Evolutionary conservation across 148 eudicot species (phyloP).

Genomic region (Spergularia bocconei): DNA sequence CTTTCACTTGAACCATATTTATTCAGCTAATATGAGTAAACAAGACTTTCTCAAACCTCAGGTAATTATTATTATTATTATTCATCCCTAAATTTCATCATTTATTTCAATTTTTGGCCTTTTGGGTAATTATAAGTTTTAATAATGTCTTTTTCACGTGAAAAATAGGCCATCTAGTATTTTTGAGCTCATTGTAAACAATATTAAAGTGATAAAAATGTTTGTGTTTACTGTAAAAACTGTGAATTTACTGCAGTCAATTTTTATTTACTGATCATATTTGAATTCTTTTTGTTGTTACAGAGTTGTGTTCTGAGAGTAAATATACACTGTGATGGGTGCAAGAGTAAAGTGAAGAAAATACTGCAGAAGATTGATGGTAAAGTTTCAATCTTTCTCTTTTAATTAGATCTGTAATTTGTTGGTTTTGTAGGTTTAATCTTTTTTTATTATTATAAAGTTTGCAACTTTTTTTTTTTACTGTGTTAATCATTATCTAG

Average conservation of each 20-base stretch:
- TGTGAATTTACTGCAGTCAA: not conserved
- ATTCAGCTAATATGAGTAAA: slow-evolving; percentile 21
- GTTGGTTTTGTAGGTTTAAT: not conserved
- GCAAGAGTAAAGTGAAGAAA: slow-evolving; percentile 73
- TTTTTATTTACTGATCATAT: not conserved
- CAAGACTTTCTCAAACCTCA: slow-evolving; percentile 31
- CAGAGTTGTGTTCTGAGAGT: slow-evolving; percentile 80
- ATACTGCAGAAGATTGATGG: slow-evolving; percentile 75
- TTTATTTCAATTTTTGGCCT: not conserved
- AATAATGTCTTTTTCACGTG: too few species aligned
- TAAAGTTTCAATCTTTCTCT: slow-evolving; percentile 13
- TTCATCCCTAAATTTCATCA: not conserved
- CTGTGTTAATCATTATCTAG: too few species aligned
- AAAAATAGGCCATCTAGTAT: too few species aligned
- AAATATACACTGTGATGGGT: slow-evolving; percentile 88
- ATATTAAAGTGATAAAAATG: too few species aligned
- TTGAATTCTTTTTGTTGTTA: not conserved
- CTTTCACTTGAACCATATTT: not conserved
- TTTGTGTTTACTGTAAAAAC: too few species aligned
- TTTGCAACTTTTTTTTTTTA: too few species aligned
- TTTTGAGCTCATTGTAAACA: too few species aligned
- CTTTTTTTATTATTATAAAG: too few species aligned
- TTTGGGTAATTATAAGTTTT: too few species aligned
- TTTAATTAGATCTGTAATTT: slow-evolving; percentile 2
- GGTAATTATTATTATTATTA: slow-evolving; percentile 2